Percentiles rank a stretch among this genome's conserved stretches.
phyloP scores from a whole-genome alignment of 768 basidiomycete species.

The Tulasnella calospora region DNA sequence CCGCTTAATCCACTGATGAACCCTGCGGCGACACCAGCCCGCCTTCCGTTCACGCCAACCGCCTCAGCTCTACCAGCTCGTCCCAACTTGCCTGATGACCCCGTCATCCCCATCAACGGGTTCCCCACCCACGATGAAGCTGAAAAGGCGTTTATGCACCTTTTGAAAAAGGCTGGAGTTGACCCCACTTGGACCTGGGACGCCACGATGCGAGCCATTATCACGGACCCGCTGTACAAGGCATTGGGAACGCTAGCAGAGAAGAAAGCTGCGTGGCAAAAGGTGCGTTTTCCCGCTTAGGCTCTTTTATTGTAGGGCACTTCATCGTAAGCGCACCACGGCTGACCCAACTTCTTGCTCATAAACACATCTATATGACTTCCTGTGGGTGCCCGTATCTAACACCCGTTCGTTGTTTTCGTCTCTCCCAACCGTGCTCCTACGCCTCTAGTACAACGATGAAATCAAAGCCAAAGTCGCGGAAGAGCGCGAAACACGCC shows the following conservation, averaged over 20 bases:
- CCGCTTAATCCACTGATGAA: constrained; percentile 37
- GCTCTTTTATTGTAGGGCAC: background rate
- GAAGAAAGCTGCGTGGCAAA: constrained; percentile 91
- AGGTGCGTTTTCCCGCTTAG: constrained; percentile 49
- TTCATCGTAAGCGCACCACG: background rate
- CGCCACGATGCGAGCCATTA: constrained; percentile 94
- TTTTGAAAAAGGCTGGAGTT: constrained; percentile 84
- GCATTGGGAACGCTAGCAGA: constrained; percentile 88
- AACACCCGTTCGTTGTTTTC: background rate
- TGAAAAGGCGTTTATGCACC: constrained; percentile 88
- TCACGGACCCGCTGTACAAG: constrained; percentile 96
- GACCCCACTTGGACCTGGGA: constrained; percentile 97
- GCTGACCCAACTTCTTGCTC: background rate
- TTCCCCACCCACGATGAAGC: constrained; percentile 83
- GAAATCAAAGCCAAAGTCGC: constrained; percentile 73
- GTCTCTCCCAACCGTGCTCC: background rate
- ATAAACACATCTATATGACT: background rate
- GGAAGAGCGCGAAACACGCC: constrained; percentile 76
- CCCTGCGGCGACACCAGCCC: constrained; percentile 38
- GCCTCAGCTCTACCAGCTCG: constrained; percentile 53
- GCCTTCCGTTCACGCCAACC: constrained; percentile 50
- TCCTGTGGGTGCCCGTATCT: background rate
- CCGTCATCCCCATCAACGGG: constrained; percentile 84
- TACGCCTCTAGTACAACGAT: constrained; percentile 59
- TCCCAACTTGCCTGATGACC: constrained; percentile 79